phyloP scores from a whole-genome alignment of 2,329 filamentous ascomycete species.

The Zymoseptoria passerinii region DNA sequence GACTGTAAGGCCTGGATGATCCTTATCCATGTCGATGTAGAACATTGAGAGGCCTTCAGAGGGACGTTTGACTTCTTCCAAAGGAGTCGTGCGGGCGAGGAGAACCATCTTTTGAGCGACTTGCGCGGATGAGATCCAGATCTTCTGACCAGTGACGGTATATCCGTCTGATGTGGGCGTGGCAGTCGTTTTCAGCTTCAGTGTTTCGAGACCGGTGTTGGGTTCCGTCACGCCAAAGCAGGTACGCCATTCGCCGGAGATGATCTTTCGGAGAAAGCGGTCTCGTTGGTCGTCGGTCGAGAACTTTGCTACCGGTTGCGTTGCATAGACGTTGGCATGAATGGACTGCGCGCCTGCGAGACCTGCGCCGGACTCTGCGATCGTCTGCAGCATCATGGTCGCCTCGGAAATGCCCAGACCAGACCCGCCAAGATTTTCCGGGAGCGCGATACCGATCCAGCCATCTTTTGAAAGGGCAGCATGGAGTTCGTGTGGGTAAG shows the following conservation, averaged over 20 bases:
- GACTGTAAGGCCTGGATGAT: slow-evolving; percentile 52
- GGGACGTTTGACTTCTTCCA: slow-evolving; percentile 58
- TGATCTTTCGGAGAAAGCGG: slow-evolving; percentile 59
- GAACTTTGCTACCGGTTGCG: slow-evolving; percentile 66
- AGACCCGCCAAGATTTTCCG: slow-evolving; percentile 64
- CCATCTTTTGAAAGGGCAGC: slow-evolving; percentile 62
- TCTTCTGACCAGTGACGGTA: slow-evolving; percentile 67
- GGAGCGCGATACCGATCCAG: slow-evolving; percentile 74
- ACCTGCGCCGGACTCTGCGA: slow-evolving; percentile 56
- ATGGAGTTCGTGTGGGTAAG: slow-evolving; percentile 69
- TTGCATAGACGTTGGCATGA: slow-evolving; percentile 62
- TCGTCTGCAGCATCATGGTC: slow-evolving; percentile 77
- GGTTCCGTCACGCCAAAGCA: slow-evolving; percentile 86
- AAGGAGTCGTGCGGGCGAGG: slow-evolving; percentile 63
- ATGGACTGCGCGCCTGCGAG: slow-evolving; percentile 59
- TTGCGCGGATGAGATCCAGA: slow-evolving; percentile 82
- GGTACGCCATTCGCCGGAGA: slow-evolving; percentile 60
- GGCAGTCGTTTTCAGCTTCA: slow-evolving; percentile 60
- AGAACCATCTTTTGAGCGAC: slow-evolving; percentile 78
- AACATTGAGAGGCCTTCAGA: slow-evolving; percentile 74
- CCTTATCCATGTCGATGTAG: slow-evolving; percentile 64
- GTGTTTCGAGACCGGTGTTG: slow-evolving; percentile 69
- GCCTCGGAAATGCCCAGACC: slow-evolving; percentile 73
- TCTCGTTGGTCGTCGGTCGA: slow-evolving; percentile 57
- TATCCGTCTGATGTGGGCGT: slow-evolving; percentile 55